Base-by-base conservation (phyloP, 1,139 yeast species). In the Geotrichum klebahnii region DNA sequence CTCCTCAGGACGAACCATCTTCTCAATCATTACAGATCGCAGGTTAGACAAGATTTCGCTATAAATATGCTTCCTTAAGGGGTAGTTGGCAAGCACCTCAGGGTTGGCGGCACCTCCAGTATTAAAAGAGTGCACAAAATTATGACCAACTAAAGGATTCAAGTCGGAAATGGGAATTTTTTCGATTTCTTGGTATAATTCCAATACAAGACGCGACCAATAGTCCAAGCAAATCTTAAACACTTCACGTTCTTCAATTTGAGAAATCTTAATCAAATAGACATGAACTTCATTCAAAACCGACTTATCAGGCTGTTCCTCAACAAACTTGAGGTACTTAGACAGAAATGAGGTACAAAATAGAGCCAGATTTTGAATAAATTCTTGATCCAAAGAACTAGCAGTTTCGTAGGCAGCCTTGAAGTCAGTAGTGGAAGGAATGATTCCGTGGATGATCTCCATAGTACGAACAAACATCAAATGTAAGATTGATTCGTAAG, bases 1-100 rank as follows among this genome's bases (percentile, higher is more conserved):
- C 72, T 92, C 99, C 69, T 92, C 98, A 1, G 99, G 99, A 67
- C 96, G 82, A 1, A 88, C 98, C 98, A 92, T 94, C 64, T 87
- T 86, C 69, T 90, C 97, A 62, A 92, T 92, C 66, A 92, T 84
- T 14, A 94, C 96, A 56, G 85, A 75, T 69, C 99, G 80, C 61
- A 94, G 76, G 64, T 81, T 83, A 3, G 96, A 82, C 60, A 94
- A 77, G 33, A 92, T 76, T 34, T 78, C 78, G 16, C 81, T 74
- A 65, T 92, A 92, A 52, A 79, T 79, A 69, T 92, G 96, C 67
- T 85, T 88, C 68, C 97, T 82, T 55, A 90, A 76, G 5, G 95
- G 90, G 67, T 79, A 81, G 63, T 81, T 80, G 23, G 82, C 81
- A 61, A 89, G 75, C 31, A 84, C 63, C 46, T 82, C 83, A 2